Percentiles rank a stretch among this genome's conserved stretches.
Conservation (phyloP, 2,329 filamentous ascomycete species). For the Penicillium brasilianum region DNA sequence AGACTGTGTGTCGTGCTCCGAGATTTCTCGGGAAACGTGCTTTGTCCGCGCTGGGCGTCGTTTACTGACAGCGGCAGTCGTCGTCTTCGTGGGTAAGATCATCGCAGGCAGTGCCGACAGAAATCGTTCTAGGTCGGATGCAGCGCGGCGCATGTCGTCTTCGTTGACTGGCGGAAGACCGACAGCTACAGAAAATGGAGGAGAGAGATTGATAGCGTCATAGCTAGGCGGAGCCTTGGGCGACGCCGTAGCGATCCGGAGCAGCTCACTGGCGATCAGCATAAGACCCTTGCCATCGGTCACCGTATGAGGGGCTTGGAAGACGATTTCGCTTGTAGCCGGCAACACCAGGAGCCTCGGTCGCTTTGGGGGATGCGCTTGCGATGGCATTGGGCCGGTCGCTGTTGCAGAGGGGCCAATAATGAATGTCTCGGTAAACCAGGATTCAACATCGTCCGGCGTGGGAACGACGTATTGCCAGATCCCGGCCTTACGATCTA, state of each 20-base stretch:
- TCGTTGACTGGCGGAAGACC: not conserved
- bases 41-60: not conserved
- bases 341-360: not conserved
- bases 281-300: conserved; percentile 1
- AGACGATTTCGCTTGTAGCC: not conserved
- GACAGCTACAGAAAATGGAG: not conserved
- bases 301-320: not conserved
- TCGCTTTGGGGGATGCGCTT: not conserved
- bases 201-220: not conserved
- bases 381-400: not conserved
- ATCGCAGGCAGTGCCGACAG: not conserved
- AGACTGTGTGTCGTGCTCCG: not conserved
- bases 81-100: not conserved
- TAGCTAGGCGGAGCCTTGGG: not conserved
- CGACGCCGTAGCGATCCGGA: not conserved
- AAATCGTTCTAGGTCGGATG: not conserved
- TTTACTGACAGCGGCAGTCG: not conserved
- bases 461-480: not conserved
- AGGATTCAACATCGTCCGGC: not conserved
- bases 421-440: not conserved
- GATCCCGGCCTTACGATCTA: not conserved
- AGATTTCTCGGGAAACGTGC: not conserved
- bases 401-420: not conserved
- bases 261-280: conserved; percentile 1
- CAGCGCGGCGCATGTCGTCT: not conserved